Conservation (phyloP, 2,329 filamentous ascomycete genomes). For the Ophiostoma sp. region DNA sequence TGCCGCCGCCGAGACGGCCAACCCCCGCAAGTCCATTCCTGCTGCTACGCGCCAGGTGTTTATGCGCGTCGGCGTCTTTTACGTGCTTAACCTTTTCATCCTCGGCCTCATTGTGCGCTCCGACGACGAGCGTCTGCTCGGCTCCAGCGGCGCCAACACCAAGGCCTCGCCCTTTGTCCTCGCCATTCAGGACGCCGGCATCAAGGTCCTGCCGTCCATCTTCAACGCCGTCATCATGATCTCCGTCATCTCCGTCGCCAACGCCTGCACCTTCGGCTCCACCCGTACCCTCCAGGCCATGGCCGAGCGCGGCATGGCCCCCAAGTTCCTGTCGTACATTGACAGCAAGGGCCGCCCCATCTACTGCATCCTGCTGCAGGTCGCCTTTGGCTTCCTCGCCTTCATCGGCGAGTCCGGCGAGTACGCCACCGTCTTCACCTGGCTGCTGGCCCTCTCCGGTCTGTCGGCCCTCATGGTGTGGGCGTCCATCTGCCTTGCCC, state of each 20-base stretch:
- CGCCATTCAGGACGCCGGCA: constrained; percentile 63
- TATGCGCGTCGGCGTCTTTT: constrained; percentile 34
- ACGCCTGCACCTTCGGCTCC: constrained; percentile 57
- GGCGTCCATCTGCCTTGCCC: constrained; percentile 61
- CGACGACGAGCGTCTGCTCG: constrained; percentile 32
- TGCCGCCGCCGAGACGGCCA: constrained; percentile 58
- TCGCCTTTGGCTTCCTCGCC: constrained; percentile 57
- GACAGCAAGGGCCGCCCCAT: constrained; percentile 51
- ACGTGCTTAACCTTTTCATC: constrained; percentile 32
- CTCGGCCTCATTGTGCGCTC: constrained; percentile 33
- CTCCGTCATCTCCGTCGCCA: constrained; percentile 63
- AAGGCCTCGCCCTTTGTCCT: constrained; percentile 61
- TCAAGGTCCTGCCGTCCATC: constrained; percentile 61
- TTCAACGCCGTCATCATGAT: constrained; percentile 73
- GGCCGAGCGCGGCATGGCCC: constrained; percentile 54
- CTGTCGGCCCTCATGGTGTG: constrained; percentile 66
- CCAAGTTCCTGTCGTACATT: constrained; percentile 50
- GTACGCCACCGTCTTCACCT: constrained; percentile 29
- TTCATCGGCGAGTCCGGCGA: constrained; percentile 55
- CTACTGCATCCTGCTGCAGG: constrained; percentile 50
- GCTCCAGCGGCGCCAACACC: constrained; percentile 29
- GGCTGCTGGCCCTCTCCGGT: constrained; percentile 41
- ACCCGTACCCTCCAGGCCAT: constrained; percentile 56
- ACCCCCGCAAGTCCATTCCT: constrained; percentile 59
- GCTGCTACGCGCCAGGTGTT: constrained; percentile 51